A percentile compares a stretch with the other conserved stretches of the same genome.
Conservation (phyloP, 2,329 filamentous ascomycete species). For the Mariannaea sp. region DNA sequence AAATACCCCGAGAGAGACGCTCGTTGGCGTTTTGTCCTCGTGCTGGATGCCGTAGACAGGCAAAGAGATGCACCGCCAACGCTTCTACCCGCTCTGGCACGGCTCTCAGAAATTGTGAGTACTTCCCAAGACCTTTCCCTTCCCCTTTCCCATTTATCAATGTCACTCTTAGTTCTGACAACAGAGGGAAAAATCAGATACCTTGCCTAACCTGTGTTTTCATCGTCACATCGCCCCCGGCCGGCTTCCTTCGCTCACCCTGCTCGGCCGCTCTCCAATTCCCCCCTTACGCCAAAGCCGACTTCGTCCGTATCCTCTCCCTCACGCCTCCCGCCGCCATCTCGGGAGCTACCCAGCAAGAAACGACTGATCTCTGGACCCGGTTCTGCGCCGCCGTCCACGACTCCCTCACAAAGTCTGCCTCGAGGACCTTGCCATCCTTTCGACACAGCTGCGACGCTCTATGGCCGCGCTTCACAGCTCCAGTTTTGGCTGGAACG, state of each 20-base stretch:
- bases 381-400: constrained; percentile 85
- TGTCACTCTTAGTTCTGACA: background rate
- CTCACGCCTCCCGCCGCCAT: constrained; percentile 51
- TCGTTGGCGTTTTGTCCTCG: constrained; percentile 71
- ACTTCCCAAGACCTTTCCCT: constrained; percentile 15
- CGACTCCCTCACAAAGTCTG: constrained; percentile 81
- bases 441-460: constrained; percentile 72
- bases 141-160: too few species aligned
- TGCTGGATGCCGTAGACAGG: constrained; percentile 85
- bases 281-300: constrained; percentile 78
- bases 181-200: constrained; percentile 58
- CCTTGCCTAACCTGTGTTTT: constrained; percentile 77
- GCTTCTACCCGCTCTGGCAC: constrained; percentile 77
- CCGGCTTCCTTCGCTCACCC: constrained; percentile 70
- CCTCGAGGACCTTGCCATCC: constrained; percentile 76
- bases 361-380: constrained; percentile 73
- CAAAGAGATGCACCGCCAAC: constrained; percentile 81
- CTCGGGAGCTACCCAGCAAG: constrained; percentile 55
- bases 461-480: constrained; percentile 85
- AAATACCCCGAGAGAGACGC: constrained; percentile 47
- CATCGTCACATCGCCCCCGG: constrained; percentile 73
- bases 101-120: constrained; percentile 78
- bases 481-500: constrained; percentile 75
- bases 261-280: constrained; percentile 81
- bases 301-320: constrained; percentile 79